Conservation (phyloP, 768 basidiomycete genomes). For the Suillus clintonianus region DNA sequence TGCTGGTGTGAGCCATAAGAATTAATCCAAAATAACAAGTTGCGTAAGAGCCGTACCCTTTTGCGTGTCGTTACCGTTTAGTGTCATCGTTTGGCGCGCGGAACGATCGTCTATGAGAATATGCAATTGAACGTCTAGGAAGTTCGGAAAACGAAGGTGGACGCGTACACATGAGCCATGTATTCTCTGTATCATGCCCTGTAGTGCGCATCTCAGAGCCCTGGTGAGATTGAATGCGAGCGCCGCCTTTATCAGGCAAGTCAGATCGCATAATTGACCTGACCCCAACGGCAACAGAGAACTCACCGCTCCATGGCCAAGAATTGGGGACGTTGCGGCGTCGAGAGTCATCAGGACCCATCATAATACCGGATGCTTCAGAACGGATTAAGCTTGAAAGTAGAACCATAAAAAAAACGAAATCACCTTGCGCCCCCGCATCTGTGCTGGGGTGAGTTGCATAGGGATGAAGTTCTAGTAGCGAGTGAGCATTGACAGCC, state of each 20-base stretch:
- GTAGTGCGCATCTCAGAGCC: no score
- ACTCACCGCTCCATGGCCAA: not conserved
- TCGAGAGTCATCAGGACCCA: not conserved
- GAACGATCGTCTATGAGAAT: not conserved
- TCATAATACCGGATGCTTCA: not conserved
- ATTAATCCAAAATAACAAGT: no score
- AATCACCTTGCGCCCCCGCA: not conserved
- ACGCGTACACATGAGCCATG: no score
- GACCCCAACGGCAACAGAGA: not conserved
- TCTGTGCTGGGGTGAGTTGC: not conserved
- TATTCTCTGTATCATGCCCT: no score
- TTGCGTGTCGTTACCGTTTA: not conserved
- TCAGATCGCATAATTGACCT: no score
- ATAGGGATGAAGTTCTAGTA: not conserved
- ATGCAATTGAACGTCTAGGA: no score
- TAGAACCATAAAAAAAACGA: not conserved
- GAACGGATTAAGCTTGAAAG: not conserved
- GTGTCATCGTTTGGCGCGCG: not conserved
- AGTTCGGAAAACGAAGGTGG: no score
- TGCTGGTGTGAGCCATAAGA: not conserved
- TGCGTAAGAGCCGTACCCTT: not conserved
- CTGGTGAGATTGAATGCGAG: no score
- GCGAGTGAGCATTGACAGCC: not conserved
- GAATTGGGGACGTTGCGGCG: not conserved
- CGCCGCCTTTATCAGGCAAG: no score